Evolutionary conservation across 2,329 filamentous ascomycete species (phyloP), one percentile per base, ranked within the genome.

Genomic region (Xylariaceae sp.): DNA sequence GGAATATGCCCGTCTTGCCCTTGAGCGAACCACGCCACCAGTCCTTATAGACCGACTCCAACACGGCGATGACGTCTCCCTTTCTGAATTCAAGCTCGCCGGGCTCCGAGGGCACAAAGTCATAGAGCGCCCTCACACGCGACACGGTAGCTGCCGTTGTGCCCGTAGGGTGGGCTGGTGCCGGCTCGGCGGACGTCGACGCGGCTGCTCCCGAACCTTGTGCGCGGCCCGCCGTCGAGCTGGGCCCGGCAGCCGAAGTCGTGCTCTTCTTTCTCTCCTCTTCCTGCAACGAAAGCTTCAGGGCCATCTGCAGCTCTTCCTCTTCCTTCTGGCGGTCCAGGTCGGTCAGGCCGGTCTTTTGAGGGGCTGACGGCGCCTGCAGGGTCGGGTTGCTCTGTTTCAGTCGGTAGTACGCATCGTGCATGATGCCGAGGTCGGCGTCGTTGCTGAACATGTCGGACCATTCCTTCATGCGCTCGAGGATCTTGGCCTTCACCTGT

Each of bases 31-130:
- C 92, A 54, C 94, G 90, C 92, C 92, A 98, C 92, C 92, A 98
- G 63, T 98, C 92, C 65, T 97, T 98, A 69, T 94, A 98, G 2
- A 97, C 92, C 2, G 89, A 96, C 64, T 97, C 92, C 28, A 98
- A 73, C 12, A 98, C 92, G 1, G 92, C 90, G 61, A 98, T 98
- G 28, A 97, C 84, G 60, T 98, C 92, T 18, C 92, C 90, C 67
- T 94, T 95, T 52, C 89, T 85, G 63, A 98, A 98, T 52, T 94
- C 88, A 46, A 98, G 71, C 67, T 98, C 92, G 33, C 90, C 92
- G 0, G 88, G 80, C 62, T 98, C 92, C 0, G 89, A 94, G 2
- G 92, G 90, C 35, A 85, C 81, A 62, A 98, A 98, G 62, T 98
- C 92, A 60, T 87, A 98, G 31, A 97, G 72, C 2, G 92, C 92